Base-by-base conservation (phyloP, 2,329 filamentous ascomycete species). In the Cladophialophora bantiana region DNA sequence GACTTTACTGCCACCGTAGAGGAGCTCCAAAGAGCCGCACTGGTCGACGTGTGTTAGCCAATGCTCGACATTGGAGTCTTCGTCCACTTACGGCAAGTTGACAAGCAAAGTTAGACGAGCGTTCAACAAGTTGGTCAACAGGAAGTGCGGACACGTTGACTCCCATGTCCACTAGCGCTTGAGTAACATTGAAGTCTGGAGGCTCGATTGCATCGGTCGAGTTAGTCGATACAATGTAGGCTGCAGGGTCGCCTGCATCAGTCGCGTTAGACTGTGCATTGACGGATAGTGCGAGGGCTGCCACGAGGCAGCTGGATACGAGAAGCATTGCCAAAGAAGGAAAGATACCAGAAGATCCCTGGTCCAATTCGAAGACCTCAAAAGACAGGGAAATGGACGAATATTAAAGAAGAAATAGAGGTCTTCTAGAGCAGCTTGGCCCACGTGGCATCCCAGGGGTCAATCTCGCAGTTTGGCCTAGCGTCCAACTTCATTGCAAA, bases 161-260 rank as follows among this genome's bases (percentile, higher is more conserved):
- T 13, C 65, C 68, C 31, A 58, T 32, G 13, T 55, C 35, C 13
- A 65, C 32, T 15, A 70, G 53, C 15, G 68, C 68, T 34, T 68
- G 56, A n/a, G 65, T 65, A 34, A 59, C 53, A 35, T 70, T 63
- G 48, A 70, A 70, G 40, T 68, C 65, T 3, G 53, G 32, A 13
- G 65, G 58, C 53, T 70, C 68, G 64, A 45, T 26, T 6, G 9
- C 32, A 40, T 57, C 55, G 35, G 55, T 57, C 57, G 65, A 45
- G 15, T 40, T 34, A 13, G 26, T 36, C 35, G 55, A 34, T 26
- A 53, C 45, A 42, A 60, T 63, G 54, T 68, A 68, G 57, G 61
- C 62, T 7, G 58, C 48, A 35, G 65, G 57, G 40, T 68, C 68
- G 64, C 38, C 34, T 5, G 34, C 13, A 10, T 57, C 55, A 34